Conservation (phyloP, 768 basidiomycete species). For the Mycena haematopus region DNA sequence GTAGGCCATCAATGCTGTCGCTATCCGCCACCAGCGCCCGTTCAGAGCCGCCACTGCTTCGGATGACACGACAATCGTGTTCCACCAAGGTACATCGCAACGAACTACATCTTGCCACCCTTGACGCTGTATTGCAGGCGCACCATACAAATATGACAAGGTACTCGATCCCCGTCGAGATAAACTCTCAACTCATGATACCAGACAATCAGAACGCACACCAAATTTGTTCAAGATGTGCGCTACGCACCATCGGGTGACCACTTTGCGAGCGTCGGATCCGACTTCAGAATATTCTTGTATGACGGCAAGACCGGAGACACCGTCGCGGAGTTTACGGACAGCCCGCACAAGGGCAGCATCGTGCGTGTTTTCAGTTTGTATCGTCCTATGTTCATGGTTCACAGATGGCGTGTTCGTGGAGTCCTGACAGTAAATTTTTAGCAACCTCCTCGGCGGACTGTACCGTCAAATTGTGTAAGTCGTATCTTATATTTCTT, state of each 20-base stretch:
- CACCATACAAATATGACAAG: conserved; percentile 91
- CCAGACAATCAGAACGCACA: conserved; percentile 86
- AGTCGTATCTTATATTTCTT: conserved; percentile 34
- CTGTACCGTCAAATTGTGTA: conserved; percentile 87
- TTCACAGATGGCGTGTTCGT: conserved; percentile 73
- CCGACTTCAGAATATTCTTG: conserved; percentile 85
- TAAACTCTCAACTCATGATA: conserved; percentile 3
- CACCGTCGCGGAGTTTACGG: conserved; percentile 69
- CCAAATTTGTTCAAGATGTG: conserved; percentile 92
- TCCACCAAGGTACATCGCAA: conserved; percentile 69
- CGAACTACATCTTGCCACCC: neutral
- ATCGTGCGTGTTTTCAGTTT: conserved; percentile 57
- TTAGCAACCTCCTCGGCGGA: conserved; percentile 88
- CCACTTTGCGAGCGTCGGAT: conserved; percentile 86
- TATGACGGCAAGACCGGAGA: conserved; percentile 93
- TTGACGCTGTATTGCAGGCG: conserved; percentile 48
- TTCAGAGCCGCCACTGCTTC: conserved; percentile 90
- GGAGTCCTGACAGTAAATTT: conserved; percentile 77
- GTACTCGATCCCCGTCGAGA: conserved; percentile 38
- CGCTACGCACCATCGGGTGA: conserved; percentile 83
- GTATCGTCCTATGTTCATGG: neutral
- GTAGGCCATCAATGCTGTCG: conserved; percentile 85
- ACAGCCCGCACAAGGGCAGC: conserved; percentile 74
- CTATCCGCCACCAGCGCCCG: conserved; percentile 87
- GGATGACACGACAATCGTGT: conserved; percentile 82